These are phyloP conservation scores for Sclerotinia nivalis DNA, from an alignment of 2,329 filamentous ascomycete genomes.

Conservation along the genomic window DNA sequence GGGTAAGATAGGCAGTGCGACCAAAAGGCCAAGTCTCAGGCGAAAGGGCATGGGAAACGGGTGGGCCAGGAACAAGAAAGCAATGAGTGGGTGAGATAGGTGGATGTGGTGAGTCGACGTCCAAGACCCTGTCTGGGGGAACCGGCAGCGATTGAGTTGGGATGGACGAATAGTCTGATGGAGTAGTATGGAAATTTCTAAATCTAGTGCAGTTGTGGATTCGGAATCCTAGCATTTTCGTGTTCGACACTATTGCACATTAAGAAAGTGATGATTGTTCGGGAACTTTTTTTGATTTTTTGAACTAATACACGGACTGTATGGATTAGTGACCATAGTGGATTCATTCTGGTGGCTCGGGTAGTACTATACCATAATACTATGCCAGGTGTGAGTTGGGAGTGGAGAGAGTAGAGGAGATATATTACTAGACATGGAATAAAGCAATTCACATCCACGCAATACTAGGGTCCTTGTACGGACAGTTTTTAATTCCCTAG, in stretches of 20 bases:
- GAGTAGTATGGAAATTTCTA: conserved; percentile 28
- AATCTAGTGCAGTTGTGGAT: conserved; percentile 26
- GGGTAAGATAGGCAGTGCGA: conserved; percentile 38
- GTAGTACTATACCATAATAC: neutral
- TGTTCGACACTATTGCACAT: conserved; percentile 26
- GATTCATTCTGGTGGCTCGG: conserved; percentile 7
- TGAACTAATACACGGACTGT: conserved; percentile 11
- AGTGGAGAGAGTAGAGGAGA: conserved; percentile 10
- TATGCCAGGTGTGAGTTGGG: conserved; percentile 8
- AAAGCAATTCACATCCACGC: neutral
- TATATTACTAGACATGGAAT: conserved; percentile 16
- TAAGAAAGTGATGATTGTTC: conserved; percentile 19
- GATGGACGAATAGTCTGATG: conserved; percentile 25
- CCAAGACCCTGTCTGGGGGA: conserved; percentile 35
- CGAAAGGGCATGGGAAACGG: conserved; percentile 27
- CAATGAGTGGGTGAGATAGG: conserved; percentile 23
- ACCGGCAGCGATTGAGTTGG: conserved; percentile 34
- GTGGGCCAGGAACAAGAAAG: conserved; percentile 37
- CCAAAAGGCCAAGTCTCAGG: conserved; percentile 36
- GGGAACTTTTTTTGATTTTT: conserved; percentile 12
- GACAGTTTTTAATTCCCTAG: neutral
- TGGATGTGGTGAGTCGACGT: conserved; percentile 23
- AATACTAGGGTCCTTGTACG: conserved; percentile 14
- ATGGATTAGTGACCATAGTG: conserved; percentile 15
- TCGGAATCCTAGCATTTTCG: conserved; percentile 20